Evolutionary conservation across 2,329 filamentous ascomycete species (phyloP).

Genomic region (Aurifilum marmelostoma): DNA sequence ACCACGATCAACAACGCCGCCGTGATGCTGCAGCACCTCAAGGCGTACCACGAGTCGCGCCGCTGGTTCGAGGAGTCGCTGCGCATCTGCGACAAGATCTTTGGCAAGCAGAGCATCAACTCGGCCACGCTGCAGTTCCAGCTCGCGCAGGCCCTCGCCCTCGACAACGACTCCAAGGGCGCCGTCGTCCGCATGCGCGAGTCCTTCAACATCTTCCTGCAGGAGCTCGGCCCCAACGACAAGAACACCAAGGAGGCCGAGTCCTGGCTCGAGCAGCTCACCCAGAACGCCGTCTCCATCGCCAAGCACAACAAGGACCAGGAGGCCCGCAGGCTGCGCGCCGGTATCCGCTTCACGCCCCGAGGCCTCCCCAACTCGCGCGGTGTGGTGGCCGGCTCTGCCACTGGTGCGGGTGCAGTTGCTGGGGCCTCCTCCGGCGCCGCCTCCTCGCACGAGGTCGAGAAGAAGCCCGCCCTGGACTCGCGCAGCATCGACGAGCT

Average conservation of each 20-base stretch:
- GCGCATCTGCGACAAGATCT: constrained; percentile 84
- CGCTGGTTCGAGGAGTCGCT: constrained; percentile 97
- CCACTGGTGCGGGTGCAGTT: constrained; percentile 37
- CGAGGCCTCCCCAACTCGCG: constrained; percentile 55
- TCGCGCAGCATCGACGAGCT: constrained; percentile 90
- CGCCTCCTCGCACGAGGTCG: constrained; percentile 32
- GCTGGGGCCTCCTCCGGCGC: constrained; percentile 32
- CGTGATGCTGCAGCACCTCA: constrained; percentile 95
- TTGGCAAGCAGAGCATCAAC: constrained; percentile 87
- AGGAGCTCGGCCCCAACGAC: constrained; percentile 83
- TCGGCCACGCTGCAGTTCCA: constrained; percentile 96
- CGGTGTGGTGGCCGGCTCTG: constrained; percentile 48
- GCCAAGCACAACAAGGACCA: constrained; percentile 92
- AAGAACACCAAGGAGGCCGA: constrained; percentile 98
- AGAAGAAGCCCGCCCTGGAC: constrained; percentile 56
- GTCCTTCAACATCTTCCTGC: constrained; percentile 93
- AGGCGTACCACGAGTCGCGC: constrained; percentile 91
- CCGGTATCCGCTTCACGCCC: constrained; percentile 69
- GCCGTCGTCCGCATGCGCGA: constrained; percentile 94
- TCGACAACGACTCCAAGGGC: constrained; percentile 93
- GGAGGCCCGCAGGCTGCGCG: constrained; percentile 72
- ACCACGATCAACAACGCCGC: constrained; percentile 98
- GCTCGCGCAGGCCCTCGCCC: constrained; percentile 88
- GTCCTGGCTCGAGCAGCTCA: constrained; percentile 94
- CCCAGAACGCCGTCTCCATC: constrained; percentile 90